Conservation (phyloP, 2,329 filamentous ascomycete species). For the Trichothecium sympodiale region DNA sequence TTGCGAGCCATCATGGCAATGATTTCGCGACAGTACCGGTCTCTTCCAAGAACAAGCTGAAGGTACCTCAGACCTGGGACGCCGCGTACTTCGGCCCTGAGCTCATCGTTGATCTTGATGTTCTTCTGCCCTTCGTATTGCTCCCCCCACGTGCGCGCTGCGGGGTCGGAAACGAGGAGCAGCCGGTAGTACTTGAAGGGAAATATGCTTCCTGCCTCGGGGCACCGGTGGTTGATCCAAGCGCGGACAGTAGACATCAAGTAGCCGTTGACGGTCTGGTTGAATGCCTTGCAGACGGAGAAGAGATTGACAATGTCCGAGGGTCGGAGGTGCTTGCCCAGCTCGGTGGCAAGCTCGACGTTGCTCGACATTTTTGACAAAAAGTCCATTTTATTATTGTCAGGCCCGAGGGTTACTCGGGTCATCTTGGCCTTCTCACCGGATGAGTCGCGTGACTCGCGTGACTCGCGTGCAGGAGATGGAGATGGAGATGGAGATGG, state of each 20-base stretch:
- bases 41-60: constrained; percentile 50
- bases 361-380: constrained; percentile 30
- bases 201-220: constrained; percentile 46
- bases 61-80: constrained; percentile 59
- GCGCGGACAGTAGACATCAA: constrained; percentile 46
- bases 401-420: constrained; percentile 7
- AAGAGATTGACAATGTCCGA: constrained; percentile 53
- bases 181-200: constrained; percentile 46
- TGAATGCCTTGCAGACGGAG: constrained; percentile 50
- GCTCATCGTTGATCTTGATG: constrained; percentile 2
- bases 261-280: constrained; percentile 47
- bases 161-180: constrained; percentile 50
- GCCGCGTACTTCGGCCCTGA: constrained; percentile 22
- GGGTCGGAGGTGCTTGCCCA: constrained; percentile 42
- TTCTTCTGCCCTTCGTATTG: constrained; percentile 7
- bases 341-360: constrained; percentile 40
- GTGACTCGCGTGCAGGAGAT: no score
- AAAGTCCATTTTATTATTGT: no score
- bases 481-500: constrained; percentile 1
- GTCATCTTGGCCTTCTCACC: constrained; percentile 9
- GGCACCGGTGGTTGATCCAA: constrained; percentile 42
- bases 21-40: constrained; percentile 49
- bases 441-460: no score
- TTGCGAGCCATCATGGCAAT: constrained; percentile 46
- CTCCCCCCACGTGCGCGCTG: constrained; percentile 26